Evolutionary conservation across 345 rosid species (phyloP).

Genomic region (Nephelium lappaceum): DNA sequence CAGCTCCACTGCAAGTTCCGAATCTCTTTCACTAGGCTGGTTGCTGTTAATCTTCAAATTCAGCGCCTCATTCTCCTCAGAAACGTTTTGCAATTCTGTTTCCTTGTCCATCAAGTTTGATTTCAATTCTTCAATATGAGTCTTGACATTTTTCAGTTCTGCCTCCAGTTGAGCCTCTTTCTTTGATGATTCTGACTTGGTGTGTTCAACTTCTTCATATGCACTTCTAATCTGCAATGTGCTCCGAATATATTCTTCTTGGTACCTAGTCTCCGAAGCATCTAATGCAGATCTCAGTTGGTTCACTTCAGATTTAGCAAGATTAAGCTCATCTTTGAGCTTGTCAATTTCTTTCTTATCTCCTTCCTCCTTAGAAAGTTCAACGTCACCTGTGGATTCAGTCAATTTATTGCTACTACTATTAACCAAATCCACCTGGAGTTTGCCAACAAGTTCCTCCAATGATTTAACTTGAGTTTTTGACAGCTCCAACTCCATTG

Average conservation of each 20-base stretch:
- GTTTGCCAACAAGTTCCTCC: slow-evolving; percentile 66
- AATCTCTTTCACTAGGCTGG: slow-evolving; percentile 38
- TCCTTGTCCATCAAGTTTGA: slow-evolving; percentile 62
- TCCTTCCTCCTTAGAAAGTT: slow-evolving; percentile 24
- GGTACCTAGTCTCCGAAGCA: slow-evolving; percentile 78
- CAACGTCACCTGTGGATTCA: slow-evolving; percentile 16
- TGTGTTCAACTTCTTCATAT: slow-evolving; percentile 68
- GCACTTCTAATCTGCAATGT: slow-evolving; percentile 83
- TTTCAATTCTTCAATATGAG: slow-evolving; percentile 55
- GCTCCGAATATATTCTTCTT: slow-evolving; percentile 87
- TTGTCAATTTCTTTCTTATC: slow-evolving; percentile 37
- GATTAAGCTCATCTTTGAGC: slow-evolving; percentile 61
- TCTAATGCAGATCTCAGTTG: slow-evolving; percentile 71
- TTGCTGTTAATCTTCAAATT: slow-evolving; percentile 48
- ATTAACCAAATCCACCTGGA: slow-evolving; percentile 38
- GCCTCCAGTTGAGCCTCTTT: slow-evolving; percentile 59
- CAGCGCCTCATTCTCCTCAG: slow-evolving; percentile 53
- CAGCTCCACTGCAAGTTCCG: slow-evolving; percentile 42
- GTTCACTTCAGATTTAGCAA: slow-evolving; percentile 53
- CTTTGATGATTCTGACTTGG: slow-evolving; percentile 54
- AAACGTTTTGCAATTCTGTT: slow-evolving; percentile 49
- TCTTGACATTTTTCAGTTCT: slow-evolving; percentile 49
- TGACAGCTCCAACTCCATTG: slow-evolving; percentile 68
- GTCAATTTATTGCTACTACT: slow-evolving; percentile 7
- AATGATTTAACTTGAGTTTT: slow-evolving; percentile 56